Evolutionary conservation across 768 basidiomycete species (phyloP), one percentile per base, ranked within the genome.

Genomic region (Cystobasidium onofrii): DNA sequence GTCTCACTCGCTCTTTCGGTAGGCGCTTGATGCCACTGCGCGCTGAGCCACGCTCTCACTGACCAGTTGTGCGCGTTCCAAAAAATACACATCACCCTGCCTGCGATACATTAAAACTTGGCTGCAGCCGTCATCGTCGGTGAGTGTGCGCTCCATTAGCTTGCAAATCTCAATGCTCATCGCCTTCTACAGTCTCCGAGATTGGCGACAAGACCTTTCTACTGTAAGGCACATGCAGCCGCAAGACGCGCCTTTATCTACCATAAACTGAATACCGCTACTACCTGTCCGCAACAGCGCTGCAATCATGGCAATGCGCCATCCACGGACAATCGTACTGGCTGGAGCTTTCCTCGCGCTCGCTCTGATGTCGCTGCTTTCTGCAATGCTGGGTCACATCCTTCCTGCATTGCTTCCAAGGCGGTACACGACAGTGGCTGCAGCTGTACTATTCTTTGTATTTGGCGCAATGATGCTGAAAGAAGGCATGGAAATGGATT

Each of bases 391-490:
- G 84, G 96, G 96, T 0, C 89, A 92, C 79, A 83, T 98, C 57
- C 86, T 99, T 0, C 90, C 92, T 0, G 86, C 88, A 0, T 86
- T 98, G 43, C 86, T 95, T 50, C 92, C 94, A 10, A 85, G 78
- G 60, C 74, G 82, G 75, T 89, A 86, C 86, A 88, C 90, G 15
- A 89, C 89, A 74, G 77, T 86, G 41, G 84, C 87, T 0, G 91
- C 96, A 0, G 88, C 90, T 0, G 81, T 87, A 1, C 86, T 99
- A 2, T 98, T 98, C 83, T 81, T 97, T 55, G 86, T 90, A 0
- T 99, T 98, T 81, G 96, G 96, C 3, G 83, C 84, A 62, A 90
- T 89, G 82, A 94, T 99, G 92, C 79, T 92, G 69, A 82, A 88
- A 79, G 95, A 99, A 80, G 94, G 87, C 1, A 83, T 87, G 66